These are phyloP conservation scores for Alternaria burnsii DNA, from an alignment of 2,329 filamentous ascomycete genomes.

Conservation along the genomic window DNA sequence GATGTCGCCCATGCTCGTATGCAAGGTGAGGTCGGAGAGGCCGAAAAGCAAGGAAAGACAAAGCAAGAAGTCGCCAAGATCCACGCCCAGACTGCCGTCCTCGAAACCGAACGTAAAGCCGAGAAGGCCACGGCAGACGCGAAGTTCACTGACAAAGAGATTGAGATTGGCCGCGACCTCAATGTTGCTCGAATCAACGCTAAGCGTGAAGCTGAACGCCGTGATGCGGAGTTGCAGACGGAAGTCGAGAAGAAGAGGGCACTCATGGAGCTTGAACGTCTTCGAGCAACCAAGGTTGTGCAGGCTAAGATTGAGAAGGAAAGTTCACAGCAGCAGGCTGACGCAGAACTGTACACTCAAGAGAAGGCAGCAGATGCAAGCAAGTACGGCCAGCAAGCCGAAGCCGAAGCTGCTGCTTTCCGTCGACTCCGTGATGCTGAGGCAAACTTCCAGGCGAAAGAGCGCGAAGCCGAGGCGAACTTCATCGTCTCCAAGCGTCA, in stretches of 20 bases:
- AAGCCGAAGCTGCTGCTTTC: constrained; percentile 63
- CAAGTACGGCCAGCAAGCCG: constrained; percentile 68
- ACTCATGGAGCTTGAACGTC: constrained; percentile 79
- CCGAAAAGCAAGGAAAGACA: constrained; percentile 78
- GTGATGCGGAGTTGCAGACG: constrained; percentile 81
- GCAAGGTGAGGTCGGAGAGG: constrained; percentile 77
- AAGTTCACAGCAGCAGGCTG: constrained; percentile 72
- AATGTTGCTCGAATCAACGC: constrained; percentile 80
- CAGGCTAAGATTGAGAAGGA: constrained; percentile 76
- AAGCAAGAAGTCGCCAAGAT: constrained; percentile 90
- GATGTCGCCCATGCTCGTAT: constrained; percentile 67
- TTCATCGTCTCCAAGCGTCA: constrained; percentile 58
- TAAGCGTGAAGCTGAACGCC: constrained; percentile 74
- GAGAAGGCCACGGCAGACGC: constrained; percentile 83
- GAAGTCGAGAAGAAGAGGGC: constrained; percentile 81
- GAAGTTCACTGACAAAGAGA: constrained; percentile 75
- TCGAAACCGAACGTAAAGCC: constrained; percentile 84
- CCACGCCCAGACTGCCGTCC: constrained; percentile 82
- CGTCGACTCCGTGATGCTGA: constrained; percentile 53
- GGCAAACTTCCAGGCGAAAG: constrained; percentile 53
- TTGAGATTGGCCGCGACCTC: constrained; percentile 75
- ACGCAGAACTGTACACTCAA: constrained; percentile 62
- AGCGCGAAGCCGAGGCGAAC: constrained; percentile 57
- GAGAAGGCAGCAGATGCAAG: constrained; percentile 59
- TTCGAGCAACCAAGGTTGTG: constrained; percentile 79